Base-by-base conservation (phyloP, 83 land plant species). In the Larix sibirica region DNA sequence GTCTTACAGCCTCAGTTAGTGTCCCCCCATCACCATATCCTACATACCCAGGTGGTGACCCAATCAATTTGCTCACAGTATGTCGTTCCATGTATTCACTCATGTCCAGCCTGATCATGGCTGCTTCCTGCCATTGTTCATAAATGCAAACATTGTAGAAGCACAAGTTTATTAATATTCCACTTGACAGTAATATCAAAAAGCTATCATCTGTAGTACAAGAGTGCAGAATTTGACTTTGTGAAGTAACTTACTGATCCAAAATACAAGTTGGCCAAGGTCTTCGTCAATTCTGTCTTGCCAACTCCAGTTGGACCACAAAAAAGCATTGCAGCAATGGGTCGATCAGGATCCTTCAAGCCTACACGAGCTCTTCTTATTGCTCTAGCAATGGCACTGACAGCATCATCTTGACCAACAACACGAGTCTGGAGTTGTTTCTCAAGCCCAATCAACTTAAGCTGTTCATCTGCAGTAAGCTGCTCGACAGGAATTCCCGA, bases 271-370 rank as follows among this genome's bases (percentile, higher is more conserved):
- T 92, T 92, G 8, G 99, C 93, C 81, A 97, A 78, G 77, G 98
- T 94, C 89, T 96, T 97, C 44, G 98, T 85, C 54, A 97, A 89
- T 83, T 96, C 99, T 50, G 98, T 96, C 85, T 97, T 97, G n/a
- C 99, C 99, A 69, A 95, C 98, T 74, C 99, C 99, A 66, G 99
- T 97, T 28, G 99, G 99, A 59, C 99, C 99, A 91, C 98, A 97
- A 81, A 97, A 97, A 36, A 97, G 92, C 96, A 97, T 87, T 26
- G 92, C 90, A 24, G 98, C 99, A 68, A 94, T 94, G 18, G 99
- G 99, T 56, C 99, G 89, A 83, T 89, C 85, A 10, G 99, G 98
- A 85, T 97, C 95, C 87, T 93, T 97, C 75, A 97, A 77, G 54
- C 98, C 99, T 59, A 94, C 94, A 62, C 98, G 94, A 13, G 96